These are phyloP conservation scores for Tylopilus subfusipes DNA, from an alignment of 768 basidiomycete species.

Conservation along the genomic window DNA sequence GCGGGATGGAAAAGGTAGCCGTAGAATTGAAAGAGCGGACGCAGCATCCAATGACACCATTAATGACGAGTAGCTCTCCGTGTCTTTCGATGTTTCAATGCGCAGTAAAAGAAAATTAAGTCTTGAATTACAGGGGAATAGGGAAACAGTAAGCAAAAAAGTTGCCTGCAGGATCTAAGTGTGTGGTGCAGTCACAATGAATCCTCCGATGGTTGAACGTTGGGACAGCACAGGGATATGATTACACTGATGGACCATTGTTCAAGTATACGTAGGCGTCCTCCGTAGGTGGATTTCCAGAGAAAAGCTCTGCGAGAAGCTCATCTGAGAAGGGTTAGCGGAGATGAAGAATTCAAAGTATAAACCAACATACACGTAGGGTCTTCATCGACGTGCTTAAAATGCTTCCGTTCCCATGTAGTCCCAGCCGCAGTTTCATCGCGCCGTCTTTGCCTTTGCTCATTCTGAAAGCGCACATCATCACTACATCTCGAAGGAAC, in stretches of 20 bases:
- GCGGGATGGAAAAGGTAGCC: constrained; percentile 61
- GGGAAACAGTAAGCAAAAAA: constrained; percentile 18
- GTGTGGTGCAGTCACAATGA: constrained; percentile 1
- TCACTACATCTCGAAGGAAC: neutral
- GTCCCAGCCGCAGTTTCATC: constrained; percentile 74
- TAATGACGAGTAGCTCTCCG: constrained; percentile 4
- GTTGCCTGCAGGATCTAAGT: constrained; percentile 10
- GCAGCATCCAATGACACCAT: neutral
- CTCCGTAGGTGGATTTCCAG: constrained; percentile 65
- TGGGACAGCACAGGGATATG: neutral
- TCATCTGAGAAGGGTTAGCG: constrained; percentile 42
- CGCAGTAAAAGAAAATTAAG: constrained; percentile 10
- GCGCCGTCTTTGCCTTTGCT: constrained; percentile 83
- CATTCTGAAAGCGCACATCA: constrained; percentile 57
- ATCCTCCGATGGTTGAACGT: constrained; percentile 2
- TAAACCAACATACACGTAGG: constrained; percentile 55
- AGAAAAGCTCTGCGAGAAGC: constrained; percentile 57
- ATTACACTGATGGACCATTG: constrained; percentile 40
- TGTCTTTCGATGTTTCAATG: neutral
- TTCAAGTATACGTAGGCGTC: constrained; percentile 70
- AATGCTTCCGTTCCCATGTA: constrained; percentile 76
- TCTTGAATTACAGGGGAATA: constrained; percentile 12
- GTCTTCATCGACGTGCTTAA: constrained; percentile 65
- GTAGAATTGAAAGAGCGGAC: constrained; percentile 38
- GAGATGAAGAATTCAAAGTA: neutral